A percentile compares a stretch with the other conserved stretches of the same genome.
Evolutionary conservation across 2,329 filamentous ascomycete genomes (phyloP).

Genomic region (Fusarium metavorans): DNA sequence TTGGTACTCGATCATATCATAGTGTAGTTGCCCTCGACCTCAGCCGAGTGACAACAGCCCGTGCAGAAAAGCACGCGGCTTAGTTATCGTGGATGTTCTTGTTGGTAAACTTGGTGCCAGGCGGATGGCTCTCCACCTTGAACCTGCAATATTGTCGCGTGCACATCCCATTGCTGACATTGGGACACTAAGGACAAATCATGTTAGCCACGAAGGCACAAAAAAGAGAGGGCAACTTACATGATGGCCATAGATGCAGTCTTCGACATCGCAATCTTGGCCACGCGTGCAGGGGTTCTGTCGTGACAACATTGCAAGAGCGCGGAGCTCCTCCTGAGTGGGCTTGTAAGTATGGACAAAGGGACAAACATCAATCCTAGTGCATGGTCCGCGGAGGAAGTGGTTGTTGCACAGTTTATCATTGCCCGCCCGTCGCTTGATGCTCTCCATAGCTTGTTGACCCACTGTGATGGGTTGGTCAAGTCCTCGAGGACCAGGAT

Average conservation of each 20-base stretch:
- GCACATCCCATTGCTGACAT: slow-evolving; percentile 63
- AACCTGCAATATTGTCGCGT: slow-evolving; percentile 69
- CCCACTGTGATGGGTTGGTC: slow-evolving; percentile 65
- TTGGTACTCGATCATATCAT: slow-evolving; percentile 1
- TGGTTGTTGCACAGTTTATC: slow-evolving; percentile 73
- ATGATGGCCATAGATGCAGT: slow-evolving; percentile 74
- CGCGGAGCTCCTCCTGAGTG: slow-evolving; percentile 65
- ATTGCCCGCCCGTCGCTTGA: slow-evolving; percentile 67
- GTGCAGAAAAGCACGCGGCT: neutral
- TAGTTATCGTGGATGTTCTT: slow-evolving; percentile 50
- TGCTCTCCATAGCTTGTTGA: slow-evolving; percentile 61
- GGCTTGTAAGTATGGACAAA: slow-evolving; percentile 69
- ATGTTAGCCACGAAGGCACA: slow-evolving; percentile 13
- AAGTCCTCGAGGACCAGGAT: slow-evolving; percentile 65
- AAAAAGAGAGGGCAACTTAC: slow-evolving; percentile 52
- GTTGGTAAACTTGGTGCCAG: slow-evolving; percentile 64
- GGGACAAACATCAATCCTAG: slow-evolving; percentile 65
- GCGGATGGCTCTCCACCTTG: slow-evolving; percentile 64
- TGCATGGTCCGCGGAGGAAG: slow-evolving; percentile 68
- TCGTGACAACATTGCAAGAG: slow-evolving; percentile 67
- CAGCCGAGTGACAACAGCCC: neutral
- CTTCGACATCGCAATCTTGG: slow-evolving; percentile 68
- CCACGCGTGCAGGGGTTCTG: slow-evolving; percentile 69
- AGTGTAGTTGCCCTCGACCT: neutral
- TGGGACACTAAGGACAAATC: slow-evolving; percentile 60